Evolutionary conservation across 106 monocot genomes (phyloP).

Genomic region (Dendrobium chrysotoxum): DNA sequence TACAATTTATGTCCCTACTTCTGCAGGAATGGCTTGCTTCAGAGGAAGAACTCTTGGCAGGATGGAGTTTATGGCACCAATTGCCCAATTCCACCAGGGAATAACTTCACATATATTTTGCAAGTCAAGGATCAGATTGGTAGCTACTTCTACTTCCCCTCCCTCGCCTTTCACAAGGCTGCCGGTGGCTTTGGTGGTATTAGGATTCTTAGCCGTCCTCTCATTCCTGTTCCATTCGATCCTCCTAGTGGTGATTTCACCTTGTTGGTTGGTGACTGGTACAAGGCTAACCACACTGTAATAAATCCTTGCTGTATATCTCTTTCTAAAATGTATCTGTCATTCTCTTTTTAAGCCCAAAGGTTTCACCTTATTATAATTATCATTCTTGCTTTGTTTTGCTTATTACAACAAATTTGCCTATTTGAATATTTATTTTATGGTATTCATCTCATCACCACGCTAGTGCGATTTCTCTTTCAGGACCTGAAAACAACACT

Average conservation of each 20-base stretch:
- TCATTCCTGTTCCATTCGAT: conserved; percentile 43
- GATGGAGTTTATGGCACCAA: conserved; percentile 53
- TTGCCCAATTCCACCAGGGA: conserved; percentile 45
- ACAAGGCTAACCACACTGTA: conserved; percentile 51
- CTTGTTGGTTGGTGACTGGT: conserved; percentile 53
- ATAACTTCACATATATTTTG: conserved; percentile 37
- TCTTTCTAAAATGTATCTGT: not conserved
- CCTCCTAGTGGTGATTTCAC: conserved; percentile 42
- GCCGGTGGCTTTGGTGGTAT: conserved; percentile 50
- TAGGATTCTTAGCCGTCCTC: conserved; percentile 30
- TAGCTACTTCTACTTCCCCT: conserved; percentile 58
- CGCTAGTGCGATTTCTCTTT: not conserved
- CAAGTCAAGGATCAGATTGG: conserved; percentile 61
- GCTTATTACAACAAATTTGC: not conserved
- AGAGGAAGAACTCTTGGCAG: conserved; percentile 50
- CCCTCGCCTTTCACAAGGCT: conserved; percentile 54
- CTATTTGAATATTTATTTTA: too few relatives aligned
- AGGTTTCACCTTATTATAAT: not conserved
- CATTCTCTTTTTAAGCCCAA: not conserved
- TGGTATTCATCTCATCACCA: too few relatives aligned
- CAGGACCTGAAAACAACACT: conserved; percentile 33
- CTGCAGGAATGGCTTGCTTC: conserved; percentile 45
- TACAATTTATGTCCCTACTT: not conserved
- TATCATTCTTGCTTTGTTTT: not conserved
- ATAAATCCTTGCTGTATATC: not conserved